Conservation (phyloP, 202 grass and related monocot genomes). For the Elaeis oleifera region DNA sequence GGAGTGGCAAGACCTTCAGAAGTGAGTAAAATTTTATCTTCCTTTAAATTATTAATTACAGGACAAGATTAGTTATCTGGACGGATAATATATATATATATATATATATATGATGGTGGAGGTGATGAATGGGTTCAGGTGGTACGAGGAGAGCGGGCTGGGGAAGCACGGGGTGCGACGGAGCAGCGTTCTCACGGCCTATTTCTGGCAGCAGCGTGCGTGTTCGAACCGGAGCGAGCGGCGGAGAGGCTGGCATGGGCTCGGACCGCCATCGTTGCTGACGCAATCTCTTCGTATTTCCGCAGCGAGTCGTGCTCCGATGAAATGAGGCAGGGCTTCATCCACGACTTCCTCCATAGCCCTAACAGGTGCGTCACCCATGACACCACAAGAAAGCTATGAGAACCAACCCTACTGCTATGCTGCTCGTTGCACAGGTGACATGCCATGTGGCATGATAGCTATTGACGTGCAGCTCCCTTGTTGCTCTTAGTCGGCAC, state of each 20-base stretch:
- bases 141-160: conserved; percentile 44
- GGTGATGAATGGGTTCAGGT: conserved; percentile 13
- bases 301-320: not conserved
- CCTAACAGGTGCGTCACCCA: not conserved
- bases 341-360: conserved; percentile 15
- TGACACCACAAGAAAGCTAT: no score
- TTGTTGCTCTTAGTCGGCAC: no score
- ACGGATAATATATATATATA: no score
- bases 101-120: no score
- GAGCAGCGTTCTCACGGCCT: conserved; percentile 41
- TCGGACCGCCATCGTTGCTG: conserved; percentile 34
- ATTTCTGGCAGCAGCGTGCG: conserved; percentile 41
- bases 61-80: no score
- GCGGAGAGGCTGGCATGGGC: conserved; percentile 58
- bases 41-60: no score
- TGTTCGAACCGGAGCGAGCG: conserved; percentile 58
- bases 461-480: no score
- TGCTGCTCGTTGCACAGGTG: no score
- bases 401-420: no score
- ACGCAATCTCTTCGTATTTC: conserved; percentile 31
- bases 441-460: no score
- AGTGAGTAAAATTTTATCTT: conserved; percentile 15
- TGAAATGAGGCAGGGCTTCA: conserved; percentile 26
- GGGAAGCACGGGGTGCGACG: conserved; percentile 22
- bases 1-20: conserved; percentile 51